Conservation (phyloP, 2,329 filamentous ascomycete genomes). For the Aspergillus spinulosporus region DNA sequence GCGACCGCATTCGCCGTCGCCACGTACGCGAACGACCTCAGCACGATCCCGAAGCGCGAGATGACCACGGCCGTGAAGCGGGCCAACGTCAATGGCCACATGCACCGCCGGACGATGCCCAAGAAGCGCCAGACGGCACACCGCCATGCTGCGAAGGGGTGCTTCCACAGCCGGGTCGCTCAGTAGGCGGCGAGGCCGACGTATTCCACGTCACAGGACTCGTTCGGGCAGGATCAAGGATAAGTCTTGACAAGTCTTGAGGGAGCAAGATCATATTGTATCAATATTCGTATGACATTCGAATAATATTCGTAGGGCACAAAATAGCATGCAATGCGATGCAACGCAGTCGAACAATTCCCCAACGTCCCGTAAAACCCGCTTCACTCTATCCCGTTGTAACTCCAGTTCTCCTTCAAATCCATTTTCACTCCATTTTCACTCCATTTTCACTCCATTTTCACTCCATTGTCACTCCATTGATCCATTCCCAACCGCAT, state of each 20-base stretch:
- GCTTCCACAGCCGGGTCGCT: constrained; percentile 11
- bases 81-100: not conserved
- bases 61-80: constrained; percentile 1
- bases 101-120: not conserved
- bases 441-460: too few relatives aligned
- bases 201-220: not conserved
- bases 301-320: not conserved
- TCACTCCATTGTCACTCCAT: not conserved
- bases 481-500: not conserved
- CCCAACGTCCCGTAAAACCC: not conserved
- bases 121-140: constrained; percentile 15
- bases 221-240: too few relatives aligned
- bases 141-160: constrained; percentile 20
- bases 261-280: too few relatives aligned
- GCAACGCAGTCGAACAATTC: not conserved
- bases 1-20: constrained; percentile 31
- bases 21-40: constrained; percentile 28
- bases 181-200: not conserved
- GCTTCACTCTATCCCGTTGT: not conserved
- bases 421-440: too few relatives aligned
- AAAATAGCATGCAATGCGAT: not conserved
- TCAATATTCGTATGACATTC: not conserved
- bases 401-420: too few relatives aligned
- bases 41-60: constrained; percentile 22
- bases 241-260: too few relatives aligned